phyloP scores from a whole-genome alignment of 164 flowering plant species.

The Berberis vulgaris region DNA sequence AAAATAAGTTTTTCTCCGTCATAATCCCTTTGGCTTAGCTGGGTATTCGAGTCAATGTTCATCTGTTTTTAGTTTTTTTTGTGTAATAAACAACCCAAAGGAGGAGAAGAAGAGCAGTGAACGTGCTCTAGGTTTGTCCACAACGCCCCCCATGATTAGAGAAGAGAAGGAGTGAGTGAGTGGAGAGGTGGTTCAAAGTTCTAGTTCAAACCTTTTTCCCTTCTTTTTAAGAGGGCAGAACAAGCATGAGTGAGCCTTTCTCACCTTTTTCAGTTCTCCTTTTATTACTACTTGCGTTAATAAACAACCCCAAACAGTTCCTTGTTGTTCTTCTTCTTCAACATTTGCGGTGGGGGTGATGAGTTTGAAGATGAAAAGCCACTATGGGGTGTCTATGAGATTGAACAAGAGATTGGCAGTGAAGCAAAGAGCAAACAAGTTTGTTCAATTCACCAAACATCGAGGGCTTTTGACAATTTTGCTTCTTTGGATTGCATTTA shows the following conservation, averaged over 20 bases:
- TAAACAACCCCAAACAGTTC: too few species aligned
- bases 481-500: constrained; percentile 33
- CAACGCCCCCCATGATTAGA: constrained; percentile 11
- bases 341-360: not conserved
- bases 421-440: constrained; percentile 13
- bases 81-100: not conserved
- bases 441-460: constrained; percentile 9
- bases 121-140: constrained; percentile 34
- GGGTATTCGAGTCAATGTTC: constrained; percentile 5
- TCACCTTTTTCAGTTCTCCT: too few species aligned
- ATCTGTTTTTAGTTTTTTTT: not conserved
- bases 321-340: too few species aligned
- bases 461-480: constrained; percentile 17
- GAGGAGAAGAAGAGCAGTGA: constrained; percentile 12
- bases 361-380: constrained; percentile 22
- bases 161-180: not conserved
- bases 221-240: too few species aligned
- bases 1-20: too few species aligned
- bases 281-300: too few species aligned
- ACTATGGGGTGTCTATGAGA: constrained; percentile 19
- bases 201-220: too few species aligned
- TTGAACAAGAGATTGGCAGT: constrained; percentile 13
- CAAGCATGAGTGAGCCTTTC: too few species aligned
- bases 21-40: too few species aligned
- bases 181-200: too few species aligned